phyloP scores from a whole-genome alignment of 805 yeast species.

The Suhomyces canberraensis region DNA sequence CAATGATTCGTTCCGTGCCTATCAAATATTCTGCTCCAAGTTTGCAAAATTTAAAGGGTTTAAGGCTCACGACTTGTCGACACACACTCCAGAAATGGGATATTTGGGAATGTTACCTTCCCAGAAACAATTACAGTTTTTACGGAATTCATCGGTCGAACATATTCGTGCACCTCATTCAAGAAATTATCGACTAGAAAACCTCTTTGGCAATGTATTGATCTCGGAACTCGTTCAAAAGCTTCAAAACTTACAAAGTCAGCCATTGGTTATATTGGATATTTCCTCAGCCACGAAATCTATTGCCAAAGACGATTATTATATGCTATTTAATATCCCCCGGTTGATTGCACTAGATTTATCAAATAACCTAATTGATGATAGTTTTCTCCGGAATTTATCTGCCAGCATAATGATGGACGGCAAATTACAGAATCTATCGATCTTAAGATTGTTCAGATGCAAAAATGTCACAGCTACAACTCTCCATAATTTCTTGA shows the following conservation, averaged over 20 bases:
- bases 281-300: slow-evolving; percentile 17
- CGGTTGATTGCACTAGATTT: slow-evolving; percentile 23
- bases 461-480: slow-evolving; percentile 13
- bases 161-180: slow-evolving; percentile 2
- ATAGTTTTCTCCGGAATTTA: slow-evolving; percentile 27
- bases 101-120: background rate
- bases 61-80: slow-evolving; percentile 19
- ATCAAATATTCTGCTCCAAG: slow-evolving; percentile 23
- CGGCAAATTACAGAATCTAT: slow-evolving; percentile 16
- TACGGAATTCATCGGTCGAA: slow-evolving; percentile 6
- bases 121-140: slow-evolving; percentile 3
- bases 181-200: slow-evolving; percentile 32
- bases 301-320: slow-evolving; percentile 17
- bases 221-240: slow-evolving; percentile 19
- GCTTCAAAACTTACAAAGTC: slow-evolving; percentile 15
- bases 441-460: slow-evolving; percentile 20
- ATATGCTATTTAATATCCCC: slow-evolving; percentile 24
- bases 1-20: slow-evolving; percentile 30
- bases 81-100: background rate
- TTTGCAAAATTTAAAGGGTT: slow-evolving; percentile 18
- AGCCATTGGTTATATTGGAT: slow-evolving; percentile 25
- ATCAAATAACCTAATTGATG: slow-evolving; percentile 25
- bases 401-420: slow-evolving; percentile 12
- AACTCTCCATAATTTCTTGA: background rate
- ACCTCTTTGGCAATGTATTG: slow-evolving; percentile 28